Percentiles rank a stretch among this genome's conserved stretches.
Conservation (phyloP, 2,329 filamentous ascomycete species). For the Talaromyces sp. region DNA sequence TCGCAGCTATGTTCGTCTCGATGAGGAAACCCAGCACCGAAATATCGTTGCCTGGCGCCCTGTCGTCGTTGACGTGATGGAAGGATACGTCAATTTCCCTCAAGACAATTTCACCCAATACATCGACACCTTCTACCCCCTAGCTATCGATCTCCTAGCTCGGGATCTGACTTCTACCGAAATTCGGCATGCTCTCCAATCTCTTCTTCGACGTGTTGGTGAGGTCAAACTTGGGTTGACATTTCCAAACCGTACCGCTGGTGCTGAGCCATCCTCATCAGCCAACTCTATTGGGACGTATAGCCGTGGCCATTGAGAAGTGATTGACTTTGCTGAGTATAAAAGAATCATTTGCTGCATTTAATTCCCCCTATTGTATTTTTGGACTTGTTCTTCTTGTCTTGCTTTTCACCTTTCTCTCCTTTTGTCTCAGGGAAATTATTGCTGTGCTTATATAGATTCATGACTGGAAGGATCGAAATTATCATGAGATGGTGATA, state of each 20-base stretch:
- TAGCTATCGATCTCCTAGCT: conserved; percentile 75
- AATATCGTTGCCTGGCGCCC: conserved; percentile 97
- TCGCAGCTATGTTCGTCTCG: conserved; percentile 74
- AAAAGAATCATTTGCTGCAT: conserved; percentile 17
- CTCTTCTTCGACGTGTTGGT: conserved; percentile 74
- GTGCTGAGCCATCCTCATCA: conserved; percentile 17
- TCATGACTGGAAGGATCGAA: conserved; percentile 6
- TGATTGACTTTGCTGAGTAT: not conserved
- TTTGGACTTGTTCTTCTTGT: conserved; percentile 14
- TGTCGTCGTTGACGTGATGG: conserved; percentile 92
- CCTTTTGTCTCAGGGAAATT: conserved; percentile 7
- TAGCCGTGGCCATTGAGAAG: conserved; percentile 27
- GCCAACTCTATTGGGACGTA: conserved; percentile 26
- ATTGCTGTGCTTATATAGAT: conserved; percentile 11
- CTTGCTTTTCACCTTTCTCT: conserved; percentile 7
- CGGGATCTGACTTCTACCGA: conserved; percentile 73
- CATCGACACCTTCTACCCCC: conserved; percentile 77
- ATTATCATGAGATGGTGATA: not conserved
- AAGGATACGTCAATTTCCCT: conserved; percentile 85
- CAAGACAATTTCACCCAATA: conserved; percentile 74
- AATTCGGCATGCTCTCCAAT: conserved; percentile 71
- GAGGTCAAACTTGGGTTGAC: conserved; percentile 61
- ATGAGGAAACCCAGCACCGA: conserved; percentile 93
- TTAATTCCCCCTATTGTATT: conserved; percentile 19
- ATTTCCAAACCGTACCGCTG: conserved; percentile 12